phyloP scores from a whole-genome alignment of 2,329 filamentous ascomycete species.

The Phaeosphaeria sp. region DNA sequence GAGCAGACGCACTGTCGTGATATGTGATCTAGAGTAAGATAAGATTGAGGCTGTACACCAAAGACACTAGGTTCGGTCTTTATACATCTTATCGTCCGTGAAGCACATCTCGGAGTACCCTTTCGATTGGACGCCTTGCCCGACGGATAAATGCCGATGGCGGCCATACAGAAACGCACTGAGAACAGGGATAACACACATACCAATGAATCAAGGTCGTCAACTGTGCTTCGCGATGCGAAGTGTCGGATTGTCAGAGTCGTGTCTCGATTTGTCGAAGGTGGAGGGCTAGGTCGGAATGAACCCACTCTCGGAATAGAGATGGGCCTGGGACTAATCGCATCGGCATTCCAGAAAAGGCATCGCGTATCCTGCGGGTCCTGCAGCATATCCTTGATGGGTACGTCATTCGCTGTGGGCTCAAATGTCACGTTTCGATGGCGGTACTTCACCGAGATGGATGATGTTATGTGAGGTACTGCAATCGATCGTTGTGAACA shows the following conservation, averaged over 20 bases:
- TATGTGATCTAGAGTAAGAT: background rate
- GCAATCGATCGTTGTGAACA: no score
- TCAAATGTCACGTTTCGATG: no score
- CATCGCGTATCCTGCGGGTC: slow-evolving; percentile 11
- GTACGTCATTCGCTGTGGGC: background rate
- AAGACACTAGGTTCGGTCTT: background rate
- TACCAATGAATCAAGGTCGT: background rate
- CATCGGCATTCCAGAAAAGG: slow-evolving; percentile 14
- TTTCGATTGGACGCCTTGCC: background rate
- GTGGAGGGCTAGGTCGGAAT: background rate
- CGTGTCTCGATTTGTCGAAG: background rate
- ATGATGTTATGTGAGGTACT: no score
- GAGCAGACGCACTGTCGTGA: background rate
- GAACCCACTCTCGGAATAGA: background rate
- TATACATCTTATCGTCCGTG: background rate
- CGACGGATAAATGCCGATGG: background rate
- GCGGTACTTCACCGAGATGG: no score
- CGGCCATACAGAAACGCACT: background rate
- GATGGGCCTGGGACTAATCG: background rate
- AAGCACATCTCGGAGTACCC: background rate
- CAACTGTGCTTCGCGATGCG: background rate
- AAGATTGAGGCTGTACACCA: no score
- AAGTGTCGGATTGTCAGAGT: background rate
- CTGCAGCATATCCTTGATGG: background rate
- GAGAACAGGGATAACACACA: background rate